phyloP scores from a whole-genome alignment of 2,329 filamentous ascomycete species.

The Colletotrichum agaves region DNA sequence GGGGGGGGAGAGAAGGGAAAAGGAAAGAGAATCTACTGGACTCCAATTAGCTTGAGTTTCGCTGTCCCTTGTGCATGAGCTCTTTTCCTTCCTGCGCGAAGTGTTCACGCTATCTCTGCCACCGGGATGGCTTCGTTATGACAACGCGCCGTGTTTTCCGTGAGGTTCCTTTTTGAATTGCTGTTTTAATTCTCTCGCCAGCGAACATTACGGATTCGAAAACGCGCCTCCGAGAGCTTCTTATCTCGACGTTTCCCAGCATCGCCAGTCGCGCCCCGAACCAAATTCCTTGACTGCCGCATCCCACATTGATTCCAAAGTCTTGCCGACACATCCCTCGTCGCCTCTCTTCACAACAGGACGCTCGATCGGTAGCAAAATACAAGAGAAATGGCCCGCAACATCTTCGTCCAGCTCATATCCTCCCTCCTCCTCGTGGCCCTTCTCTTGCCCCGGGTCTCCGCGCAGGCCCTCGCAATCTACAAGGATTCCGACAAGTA shows the following conservation, averaged over 20 bases:
- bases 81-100: neutral
- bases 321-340: neutral
- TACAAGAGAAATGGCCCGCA: constrained; percentile 18
- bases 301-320: neutral
- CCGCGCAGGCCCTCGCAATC: constrained; percentile 42
- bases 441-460: constrained; percentile 33
- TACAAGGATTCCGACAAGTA: constrained; percentile 54
- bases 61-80: neutral
- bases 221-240: neutral
- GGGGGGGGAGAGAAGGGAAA: no score
- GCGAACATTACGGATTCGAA: neutral
- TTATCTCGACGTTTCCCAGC: neutral
- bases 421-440: constrained; percentile 36
- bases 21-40: neutral
- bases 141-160: neutral
- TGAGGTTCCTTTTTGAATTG: constrained; percentile 5
- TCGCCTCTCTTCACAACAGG: no score
- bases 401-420: neutral
- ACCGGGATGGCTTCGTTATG: constrained; percentile 4
- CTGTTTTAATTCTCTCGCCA: neutral
- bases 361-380: neutral
- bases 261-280: neutral
- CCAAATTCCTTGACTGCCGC: neutral
- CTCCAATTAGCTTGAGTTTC: neutral
- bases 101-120: neutral